Conservation (phyloP, 306 rosid species). For the Cotoneaster glaucophyllus region DNA sequence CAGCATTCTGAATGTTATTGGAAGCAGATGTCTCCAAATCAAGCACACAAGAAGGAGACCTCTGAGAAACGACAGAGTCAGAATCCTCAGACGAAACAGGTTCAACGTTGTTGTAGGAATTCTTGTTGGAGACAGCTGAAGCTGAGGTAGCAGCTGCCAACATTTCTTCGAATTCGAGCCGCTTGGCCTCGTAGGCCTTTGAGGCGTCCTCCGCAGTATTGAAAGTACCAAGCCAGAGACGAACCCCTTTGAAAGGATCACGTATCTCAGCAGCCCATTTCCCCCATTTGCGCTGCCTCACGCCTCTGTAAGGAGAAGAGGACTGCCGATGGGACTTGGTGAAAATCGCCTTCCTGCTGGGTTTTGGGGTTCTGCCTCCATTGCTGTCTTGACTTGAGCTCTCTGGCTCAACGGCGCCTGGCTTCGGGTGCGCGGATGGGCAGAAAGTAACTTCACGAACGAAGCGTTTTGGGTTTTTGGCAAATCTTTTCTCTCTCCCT, state of each 20-base stretch:
- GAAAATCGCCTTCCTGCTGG: conserved; percentile 21
- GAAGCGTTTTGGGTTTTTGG: conserved; percentile 7
- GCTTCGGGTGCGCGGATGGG: not conserved
- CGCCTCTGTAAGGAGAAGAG: conserved; percentile 53
- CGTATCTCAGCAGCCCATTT: conserved; percentile 98
- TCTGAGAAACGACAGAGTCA: conserved; percentile 28
- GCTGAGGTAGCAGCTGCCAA: conserved; percentile 20
- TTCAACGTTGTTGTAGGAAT: not conserved
- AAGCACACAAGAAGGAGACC: conserved; percentile 56
- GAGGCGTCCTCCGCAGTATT: conserved; percentile 74
- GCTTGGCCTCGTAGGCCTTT: conserved; percentile 49
- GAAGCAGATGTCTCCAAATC: conserved; percentile 46
- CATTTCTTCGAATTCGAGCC: conserved; percentile 37
- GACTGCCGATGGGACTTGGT: conserved; percentile 20
- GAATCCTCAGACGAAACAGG: conserved; percentile 26
- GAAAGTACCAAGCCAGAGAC: conserved; percentile 81
- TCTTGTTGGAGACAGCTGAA: conserved; percentile 8
- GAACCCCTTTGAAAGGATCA: conserved; percentile 43
- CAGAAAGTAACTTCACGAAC: conserved; percentile 26
- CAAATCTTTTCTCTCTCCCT: too few relatives aligned
- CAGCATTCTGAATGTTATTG: conserved; percentile 12
- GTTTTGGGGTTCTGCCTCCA: conserved; percentile 12
- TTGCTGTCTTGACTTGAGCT: conserved; percentile 33
- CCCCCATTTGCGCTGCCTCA: conserved; percentile 75
- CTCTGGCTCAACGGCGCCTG: conserved; percentile 17